Base-by-base conservation (phyloP, 805 yeast species). In the Metschnikowia sp. region DNA sequence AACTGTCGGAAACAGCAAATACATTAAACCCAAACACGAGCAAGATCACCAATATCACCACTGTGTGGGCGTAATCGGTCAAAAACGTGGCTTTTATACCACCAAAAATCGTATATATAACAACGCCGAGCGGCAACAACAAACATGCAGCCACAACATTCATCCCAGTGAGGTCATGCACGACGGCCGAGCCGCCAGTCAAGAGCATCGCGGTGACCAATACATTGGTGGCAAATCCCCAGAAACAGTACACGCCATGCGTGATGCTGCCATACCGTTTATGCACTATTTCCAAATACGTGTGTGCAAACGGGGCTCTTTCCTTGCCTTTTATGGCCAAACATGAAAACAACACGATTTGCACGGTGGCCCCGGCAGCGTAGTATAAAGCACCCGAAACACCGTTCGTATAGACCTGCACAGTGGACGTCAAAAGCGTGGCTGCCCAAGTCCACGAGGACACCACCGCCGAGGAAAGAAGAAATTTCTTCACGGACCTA, bases 361-460 rank as follows among this genome's bases (percentile, higher is more conserved):
- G 97, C 47, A 87, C 88, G 45, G 88, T 79, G 1, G 96, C 96
- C 60, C 97, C 97, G 3, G 94, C 80, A 9, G 96, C 96, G 63
- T 91, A 91, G 69, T 82, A 86, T 60, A 77, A 83, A 10, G 92
- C 85, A 40, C 96, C 96, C 32, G 83, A 67, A 37, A 91, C 79
- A 58, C 98, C 98, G 51, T 72, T 70, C 44, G 65, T 66, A 66
- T 87, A 90, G 18, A 88, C 88, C 64, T 86, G 89, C 18, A 96
- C 80, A 1, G 95, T 81, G 3, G 88, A 81, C 32, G 82, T 83
- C 31, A 86, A 71, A 15, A 48, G 48, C 1, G 95, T 87, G n/a
- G 74, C 75, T 32, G 74, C 68, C 77, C 77, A 72, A 10, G 97
- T 89, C 98, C 98, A 91, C 9, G 92, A 83, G 10, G 92, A 83